Percentiles rank a stretch among this genome's conserved stretches.
These are phyloP conservation scores for Guyanaporus albipodus DNA, from an alignment of 768 basidiomycete species.

Conservation along the genomic window DNA sequence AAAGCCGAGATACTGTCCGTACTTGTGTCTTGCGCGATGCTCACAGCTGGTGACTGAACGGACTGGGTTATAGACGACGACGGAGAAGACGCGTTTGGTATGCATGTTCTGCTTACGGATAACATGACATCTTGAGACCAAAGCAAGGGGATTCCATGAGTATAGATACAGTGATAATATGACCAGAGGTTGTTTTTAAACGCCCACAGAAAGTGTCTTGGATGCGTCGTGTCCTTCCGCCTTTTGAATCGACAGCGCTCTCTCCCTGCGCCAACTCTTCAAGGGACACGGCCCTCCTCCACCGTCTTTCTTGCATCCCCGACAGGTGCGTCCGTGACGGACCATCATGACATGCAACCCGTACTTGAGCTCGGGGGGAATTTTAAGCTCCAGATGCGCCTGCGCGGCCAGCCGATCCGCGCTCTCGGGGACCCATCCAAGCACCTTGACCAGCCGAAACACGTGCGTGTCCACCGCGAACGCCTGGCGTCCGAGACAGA, in stretches of 20 bases:
- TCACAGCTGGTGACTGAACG: background rate
- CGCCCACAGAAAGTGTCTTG: background rate
- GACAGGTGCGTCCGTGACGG: conserved; percentile 50
- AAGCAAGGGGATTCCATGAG: background rate
- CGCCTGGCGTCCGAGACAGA: conserved; percentile 55
- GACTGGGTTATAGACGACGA: background rate
- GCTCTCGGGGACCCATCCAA: conserved; percentile 38
- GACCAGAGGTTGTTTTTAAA: too few relatives aligned
- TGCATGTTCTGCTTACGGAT: background rate
- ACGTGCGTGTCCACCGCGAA: conserved; percentile 68
- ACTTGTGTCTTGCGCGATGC: background rate
- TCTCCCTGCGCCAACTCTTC: conserved; percentile 35
- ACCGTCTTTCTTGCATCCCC: conserved; percentile 46
- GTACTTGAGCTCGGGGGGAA: conserved; percentile 53
- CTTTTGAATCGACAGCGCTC: conserved; percentile 16
- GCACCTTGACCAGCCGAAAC: conserved; percentile 47
- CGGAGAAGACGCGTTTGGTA: conserved; percentile 2
- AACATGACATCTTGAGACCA: background rate
- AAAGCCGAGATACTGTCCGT: conserved; percentile 3
- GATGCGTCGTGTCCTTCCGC: background rate
- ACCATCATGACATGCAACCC: conserved; percentile 58
- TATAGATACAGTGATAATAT: background rate
- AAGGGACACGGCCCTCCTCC: conserved; percentile 33
- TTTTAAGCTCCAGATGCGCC: conserved; percentile 50
- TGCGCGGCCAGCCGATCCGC: conserved; percentile 52